Base-by-base conservation (phyloP, 1,284 basidiomycete genomes). In the Neonothopanus nambi region DNA sequence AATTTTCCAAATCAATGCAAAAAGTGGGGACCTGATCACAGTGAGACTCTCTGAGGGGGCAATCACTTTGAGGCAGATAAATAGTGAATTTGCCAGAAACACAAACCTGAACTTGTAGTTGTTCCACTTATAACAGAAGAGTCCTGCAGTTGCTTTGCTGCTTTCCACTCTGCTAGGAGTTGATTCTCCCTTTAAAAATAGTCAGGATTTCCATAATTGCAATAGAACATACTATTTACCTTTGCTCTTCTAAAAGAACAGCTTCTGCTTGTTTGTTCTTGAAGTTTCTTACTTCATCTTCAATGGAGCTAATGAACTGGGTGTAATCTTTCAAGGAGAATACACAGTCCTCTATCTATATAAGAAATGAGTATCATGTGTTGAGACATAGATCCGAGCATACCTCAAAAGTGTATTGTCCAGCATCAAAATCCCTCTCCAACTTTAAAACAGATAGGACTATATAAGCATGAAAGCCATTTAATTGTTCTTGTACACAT, bases 1-100 rank as follows among this genome's bases (percentile, higher is more conserved):
- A 54, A 87, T 74, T 63, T 82, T 86, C 82, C 80, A 85, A 7
- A 88, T 67, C 9, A 74, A 73, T 0, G 81, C 84, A 8, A 78
- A 74, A 40, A 87, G 67, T 0, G 80, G 76, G 0, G 84, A 33
- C 13, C 2, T 33, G 30, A 33, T 33, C 2, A 9, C 8, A 11
- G 30, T 33, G 30, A 11, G 8, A 33, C 13, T 28, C 26, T 5
- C 30, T 33, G 8, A 33, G 13, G 11, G 26, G 11, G 11, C 5
- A 28, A 11, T 5, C 5, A 33, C 8, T 3, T 33, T 33, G 13
- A 33, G 2, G 3, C n/a, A n/a, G n/a, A n/a, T n/a, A n/a, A n/a
- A n/a, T n/a, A n/a, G n/a, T n/a, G n/a, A n/a, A n/a, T n/a, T n/a
- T n/a, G n/a, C n/a, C 3, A 35, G 18, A 4, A 3, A 18, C 24